Percentiles rank a stretch among this genome's conserved stretches.
These are phyloP conservation scores for Xylaria sp. DNA, from an alignment of 2,329 filamentous ascomycete genomes.

Conservation along the genomic window DNA sequence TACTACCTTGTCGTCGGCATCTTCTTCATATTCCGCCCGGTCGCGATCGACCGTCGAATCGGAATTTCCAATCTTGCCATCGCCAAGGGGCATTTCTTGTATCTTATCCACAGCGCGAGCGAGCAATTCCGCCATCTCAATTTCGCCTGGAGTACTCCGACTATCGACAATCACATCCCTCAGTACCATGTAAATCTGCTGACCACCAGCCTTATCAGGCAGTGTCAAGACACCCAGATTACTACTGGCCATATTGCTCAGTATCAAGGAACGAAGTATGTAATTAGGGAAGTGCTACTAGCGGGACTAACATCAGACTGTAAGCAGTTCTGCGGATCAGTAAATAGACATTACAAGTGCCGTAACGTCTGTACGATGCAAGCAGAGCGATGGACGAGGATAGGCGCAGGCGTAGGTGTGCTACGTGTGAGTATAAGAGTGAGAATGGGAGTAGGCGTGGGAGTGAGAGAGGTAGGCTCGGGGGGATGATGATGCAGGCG, in stretches of 20 bases:
- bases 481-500: too few species aligned
- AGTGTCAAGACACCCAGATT: too few species aligned
- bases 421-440: background rate
- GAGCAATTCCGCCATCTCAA: background rate
- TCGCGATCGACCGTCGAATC: background rate
- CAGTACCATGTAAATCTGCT: too few species aligned
- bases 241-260: background rate
- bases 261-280: background rate
- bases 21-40: background rate
- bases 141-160: background rate
- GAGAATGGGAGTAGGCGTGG: background rate
- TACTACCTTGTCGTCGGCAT: slow-evolving; percentile 2
- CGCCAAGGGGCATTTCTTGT: background rate
- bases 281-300: background rate
- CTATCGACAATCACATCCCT: too few species aligned
- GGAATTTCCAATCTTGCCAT: background rate
- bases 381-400: background rate
- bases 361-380: background rate
- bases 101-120: background rate
- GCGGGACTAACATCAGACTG: background rate
- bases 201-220: too few species aligned
- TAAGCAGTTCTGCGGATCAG: background rate
- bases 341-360: background rate
- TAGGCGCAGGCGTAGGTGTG: background rate
- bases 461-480: background rate